Base-by-base conservation (phyloP, 371 early-diverging fungal species). In the Mortierella sp. region DNA sequence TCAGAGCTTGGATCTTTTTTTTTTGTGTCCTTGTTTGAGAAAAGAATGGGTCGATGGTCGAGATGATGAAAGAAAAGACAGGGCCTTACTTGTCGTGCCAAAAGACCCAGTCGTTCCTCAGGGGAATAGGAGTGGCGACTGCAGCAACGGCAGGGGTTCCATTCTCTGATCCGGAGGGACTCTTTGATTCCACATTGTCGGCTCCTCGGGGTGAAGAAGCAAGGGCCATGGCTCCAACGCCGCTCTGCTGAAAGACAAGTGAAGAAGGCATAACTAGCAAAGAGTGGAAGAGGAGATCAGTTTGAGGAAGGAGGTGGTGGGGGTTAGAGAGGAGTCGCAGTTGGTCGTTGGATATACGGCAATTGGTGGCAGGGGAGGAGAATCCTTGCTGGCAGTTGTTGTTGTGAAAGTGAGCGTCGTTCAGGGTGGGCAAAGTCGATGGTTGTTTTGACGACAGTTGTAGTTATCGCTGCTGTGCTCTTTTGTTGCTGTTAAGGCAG, bases 11-110 rank as follows among this genome's bases (percentile, higher is more conserved):
- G 55, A 73, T 41, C 32, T 38, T 65, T 7, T 38, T 35, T 65
- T 65, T 14, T 75, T 68, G 10, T 46, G 24, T 55, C 55, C n/a
- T n/a, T 35, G 35, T 35, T 56, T 56, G 56, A 27, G 21, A 18
- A 27, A 32, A 63, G 21, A 6, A 41, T 24, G 16, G 18, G 51
- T 51, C 6, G 51, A 65, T 58, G n/a, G 49, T 60, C 44, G 24
- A 58, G 74, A 43, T 43, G 75, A 29, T 71, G 46, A 71, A 21
- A 35, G 46, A 54, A 21, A 29, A 5, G 18, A 73, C 10, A 60
- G 56, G 41, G 29, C 44, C 84, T n/a, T 90, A 94, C 93, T 90
- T 92, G 85, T 93, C 93, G 71, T 90, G 91, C 93, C 93, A 94
- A 83, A 92, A 93, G 6, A 92, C 91, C 94, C 94, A 94, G 76